Evolutionary conservation across 495 filamentous ascomycete genomes (phyloP).

Genomic region (Penicillium lagena): DNA sequence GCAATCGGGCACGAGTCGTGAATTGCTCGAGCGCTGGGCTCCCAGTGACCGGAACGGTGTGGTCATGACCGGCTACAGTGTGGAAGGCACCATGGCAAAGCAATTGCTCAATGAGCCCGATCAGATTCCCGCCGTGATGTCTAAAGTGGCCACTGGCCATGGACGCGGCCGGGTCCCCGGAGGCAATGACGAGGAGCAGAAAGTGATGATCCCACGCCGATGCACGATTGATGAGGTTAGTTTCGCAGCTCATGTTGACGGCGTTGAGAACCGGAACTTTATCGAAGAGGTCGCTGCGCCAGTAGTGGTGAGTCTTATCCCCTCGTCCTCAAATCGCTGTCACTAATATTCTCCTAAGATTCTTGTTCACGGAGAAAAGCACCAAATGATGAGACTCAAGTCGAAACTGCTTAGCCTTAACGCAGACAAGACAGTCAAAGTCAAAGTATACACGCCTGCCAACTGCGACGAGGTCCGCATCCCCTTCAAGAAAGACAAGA

Average conservation of each 20-base stretch:
- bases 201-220: slow-evolving; percentile 84
- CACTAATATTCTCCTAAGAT: slow-evolving; percentile 46
- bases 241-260: slow-evolving; percentile 96
- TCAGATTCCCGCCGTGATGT: slow-evolving; percentile 89
- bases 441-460: slow-evolving; percentile 85
- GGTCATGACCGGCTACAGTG: slow-evolving; percentile 94
- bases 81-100: slow-evolving; percentile 98
- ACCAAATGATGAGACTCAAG: slow-evolving; percentile 96
- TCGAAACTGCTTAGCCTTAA: slow-evolving; percentile 91
- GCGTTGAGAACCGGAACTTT: slow-evolving; percentile 89
- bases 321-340: no score
- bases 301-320: slow-evolving; percentile 66
- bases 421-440: slow-evolving; percentile 65
- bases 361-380: slow-evolving; percentile 91
- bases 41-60: slow-evolving; percentile 93
- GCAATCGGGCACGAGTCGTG: slow-evolving; percentile 87
- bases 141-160: slow-evolving; percentile 50
- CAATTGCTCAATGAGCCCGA: slow-evolving; percentile 89
- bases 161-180: slow-evolving; percentile 45
- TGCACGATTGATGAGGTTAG: slow-evolving; percentile 89
- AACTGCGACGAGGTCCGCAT: slow-evolving; percentile 96
- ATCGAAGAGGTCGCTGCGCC: slow-evolving; percentile 87
- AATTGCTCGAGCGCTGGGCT: slow-evolving; percentile 91
- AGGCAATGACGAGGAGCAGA: slow-evolving; percentile 55
- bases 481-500: slow-evolving; percentile 92